Evolutionary conservation across 805 yeast genomes (phyloP), one percentile per base, ranked within the genome.

Genomic region (Candida xiaguanensis): DNA sequence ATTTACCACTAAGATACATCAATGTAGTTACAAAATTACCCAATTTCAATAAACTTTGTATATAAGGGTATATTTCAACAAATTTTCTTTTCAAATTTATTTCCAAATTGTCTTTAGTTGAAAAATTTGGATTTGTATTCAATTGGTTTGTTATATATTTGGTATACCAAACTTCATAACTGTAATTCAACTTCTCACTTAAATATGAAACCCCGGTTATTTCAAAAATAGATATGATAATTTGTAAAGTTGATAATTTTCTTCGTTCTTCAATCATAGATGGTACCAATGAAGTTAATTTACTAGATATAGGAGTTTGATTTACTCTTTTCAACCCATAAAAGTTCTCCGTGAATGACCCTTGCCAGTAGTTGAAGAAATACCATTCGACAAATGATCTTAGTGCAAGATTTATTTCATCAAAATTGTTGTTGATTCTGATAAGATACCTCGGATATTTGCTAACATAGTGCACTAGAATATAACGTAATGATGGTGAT

Each of bases 291-390:
- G 53, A 74, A 12, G 60, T 59, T 41, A 68, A 46, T 41, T 59
- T 67, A 19, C 58, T 45, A 30, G 54, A 48, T 38, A 61, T 58
- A 36, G 58, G 65, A 0, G 70, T 65, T 37, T 53, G 58, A 41
- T 61, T 63, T 20, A 75, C 74, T 34, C 95, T 68, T 53, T 88
- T 88, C 46, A 91, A 62, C 2, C 97, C 98, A 55, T 91, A 91
- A 55, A 91, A 91, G 54, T 85, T 85, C 58, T 91, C 97, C 0
- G 95, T 87, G 52, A 91, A 87, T 2, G 93, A 78, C 0, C 95
- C 78, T 51, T 86, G 90, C 87, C 93, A 85, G 35, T 70, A 68
- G 37, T 66, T 74, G 35, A 91, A 58, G 49, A 82, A 85, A 45
- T 75, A 72, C 68, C 79, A 79, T 58, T 93, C 97, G 1, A 91